Evolutionary conservation across 495 filamentous ascomycete genomes (phyloP).

Genomic region (Xylaria flabelliformis): DNA sequence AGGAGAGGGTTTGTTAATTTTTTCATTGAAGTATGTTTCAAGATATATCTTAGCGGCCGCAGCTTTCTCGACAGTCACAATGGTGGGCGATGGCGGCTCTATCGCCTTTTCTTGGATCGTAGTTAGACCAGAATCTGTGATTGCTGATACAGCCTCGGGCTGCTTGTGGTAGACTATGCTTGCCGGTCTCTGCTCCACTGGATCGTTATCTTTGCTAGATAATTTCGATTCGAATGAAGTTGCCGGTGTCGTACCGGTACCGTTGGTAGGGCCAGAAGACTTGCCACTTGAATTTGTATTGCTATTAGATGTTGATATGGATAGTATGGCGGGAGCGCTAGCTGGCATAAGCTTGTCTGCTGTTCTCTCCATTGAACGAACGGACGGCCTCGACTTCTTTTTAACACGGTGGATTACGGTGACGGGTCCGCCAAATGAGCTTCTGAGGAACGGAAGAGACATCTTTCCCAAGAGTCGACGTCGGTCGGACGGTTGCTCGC

Average conservation of each 20-base stretch:
- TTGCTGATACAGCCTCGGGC: conserved; percentile 27
- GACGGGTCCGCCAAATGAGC: conserved; percentile 46
- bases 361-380: conserved; percentile 35
- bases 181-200: conserved; percentile 34
- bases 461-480: conserved; percentile 48
- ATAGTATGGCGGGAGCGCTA: conserved; percentile 33
- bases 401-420: conserved; percentile 54
- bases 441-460: conserved; percentile 50
- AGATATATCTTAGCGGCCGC: conserved; percentile 85
- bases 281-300: conserved; percentile 43
- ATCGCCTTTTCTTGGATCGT: conserved; percentile 51
- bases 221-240: conserved; percentile 52
- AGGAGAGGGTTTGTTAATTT: conserved; percentile 61
- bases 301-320: conserved; percentile 28
- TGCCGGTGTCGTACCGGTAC: conserved; percentile 44
- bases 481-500: conserved; percentile 29
- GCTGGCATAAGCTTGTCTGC: conserved; percentile 27
- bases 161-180: conserved; percentile 36
- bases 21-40: conserved; percentile 78
- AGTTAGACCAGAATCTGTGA: conserved; percentile 44
- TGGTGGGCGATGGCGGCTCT: conserved; percentile 59
- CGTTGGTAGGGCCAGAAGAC: conserved; percentile 39
- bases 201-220: conserved; percentile 31
- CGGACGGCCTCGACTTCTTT: conserved; percentile 44
- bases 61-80: conserved; percentile 77